Evolutionary conservation across 305 asterid species (phyloP).

Genomic region (Caryopteris hybrid): DNA sequence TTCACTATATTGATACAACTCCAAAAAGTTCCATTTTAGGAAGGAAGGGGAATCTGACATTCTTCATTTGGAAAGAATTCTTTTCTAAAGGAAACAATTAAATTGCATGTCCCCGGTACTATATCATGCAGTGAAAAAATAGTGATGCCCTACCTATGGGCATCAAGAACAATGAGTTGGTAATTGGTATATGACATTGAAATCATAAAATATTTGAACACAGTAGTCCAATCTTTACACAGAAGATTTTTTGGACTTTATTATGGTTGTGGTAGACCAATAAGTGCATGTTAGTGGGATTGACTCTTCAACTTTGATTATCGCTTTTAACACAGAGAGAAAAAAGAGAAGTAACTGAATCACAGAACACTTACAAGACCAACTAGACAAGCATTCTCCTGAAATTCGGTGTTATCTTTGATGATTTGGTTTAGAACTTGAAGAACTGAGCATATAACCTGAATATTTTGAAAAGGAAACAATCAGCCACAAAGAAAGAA

Average conservation of each 20-base stretch:
- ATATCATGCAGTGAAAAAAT: not conserved
- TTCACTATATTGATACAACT: not conserved
- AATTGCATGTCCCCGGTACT: not conserved
- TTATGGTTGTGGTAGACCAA: not conserved
- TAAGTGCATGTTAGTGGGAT: not conserved
- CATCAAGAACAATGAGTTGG: not conserved
- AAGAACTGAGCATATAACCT: constrained; percentile 90
- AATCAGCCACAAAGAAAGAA: constrained; percentile 19
- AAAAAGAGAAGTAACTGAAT: constrained; percentile 6
- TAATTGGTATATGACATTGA: not conserved
- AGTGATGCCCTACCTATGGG: not conserved
- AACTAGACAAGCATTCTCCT: constrained; percentile 97
- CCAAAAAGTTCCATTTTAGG: not conserved
- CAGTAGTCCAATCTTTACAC: not conserved
- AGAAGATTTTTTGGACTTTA: not conserved
- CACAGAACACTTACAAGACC: constrained; percentile 77
- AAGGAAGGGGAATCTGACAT: not conserved
- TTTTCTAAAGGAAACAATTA: too few relatives aligned
- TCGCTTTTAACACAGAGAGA: not conserved
- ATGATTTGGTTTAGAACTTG: constrained; percentile 90
- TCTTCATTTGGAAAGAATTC: not conserved
- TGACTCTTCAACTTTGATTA: too few relatives aligned
- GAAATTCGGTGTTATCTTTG: constrained; percentile 86
- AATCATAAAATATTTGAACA: not conserved
- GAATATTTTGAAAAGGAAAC: constrained; percentile 21